Percentiles rank a stretch among this genome's conserved stretches.
phyloP scores from a whole-genome alignment of 768 basidiomycete genomes.

The Boletus fagicola region DNA sequence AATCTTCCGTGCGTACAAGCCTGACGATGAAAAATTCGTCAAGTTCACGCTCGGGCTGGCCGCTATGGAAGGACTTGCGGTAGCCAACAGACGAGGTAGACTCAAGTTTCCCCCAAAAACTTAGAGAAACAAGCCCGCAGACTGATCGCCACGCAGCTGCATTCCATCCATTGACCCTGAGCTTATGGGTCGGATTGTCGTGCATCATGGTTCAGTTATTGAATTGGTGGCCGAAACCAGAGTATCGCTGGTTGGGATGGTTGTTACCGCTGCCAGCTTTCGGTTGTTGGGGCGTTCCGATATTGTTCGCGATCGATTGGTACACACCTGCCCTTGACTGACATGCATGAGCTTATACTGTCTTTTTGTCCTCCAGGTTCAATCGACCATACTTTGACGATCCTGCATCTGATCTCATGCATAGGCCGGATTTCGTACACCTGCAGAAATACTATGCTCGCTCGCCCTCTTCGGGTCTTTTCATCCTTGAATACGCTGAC shows the following conservation, averaged over 20 bases:
- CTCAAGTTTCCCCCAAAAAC: not conserved
- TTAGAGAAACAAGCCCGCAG: not conserved
- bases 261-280: slow-evolving; percentile 64
- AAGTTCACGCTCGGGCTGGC: slow-evolving; percentile 64
- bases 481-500: slow-evolving; percentile 59
- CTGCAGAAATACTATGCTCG: slow-evolving; percentile 55
- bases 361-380: slow-evolving; percentile 42
- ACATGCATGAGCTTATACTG: not conserved
- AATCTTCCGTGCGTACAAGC: slow-evolving; percentile 51
- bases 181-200: slow-evolving; percentile 60
- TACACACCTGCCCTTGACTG: slow-evolving; percentile 24
- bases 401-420: slow-evolving; percentile 49
- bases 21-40: slow-evolving; percentile 57
- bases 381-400: slow-evolving; percentile 70
- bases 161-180: slow-evolving; percentile 60
- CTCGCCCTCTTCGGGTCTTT: slow-evolving; percentile 64
- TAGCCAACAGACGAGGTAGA: slow-evolving; percentile 62
- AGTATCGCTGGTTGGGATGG: slow-evolving; percentile 47
- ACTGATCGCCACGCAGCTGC: slow-evolving; percentile 34
- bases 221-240: slow-evolving; percentile 63
- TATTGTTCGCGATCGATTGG: slow-evolving; percentile 74
- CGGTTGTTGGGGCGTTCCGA: slow-evolving; percentile 57
- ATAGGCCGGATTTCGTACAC: slow-evolving; percentile 53
- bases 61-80: slow-evolving; percentile 63
- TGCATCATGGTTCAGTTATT: slow-evolving; percentile 56